Conservation (phyloP, 148 eudicot species). For the Fallopia convolvulus region DNA sequence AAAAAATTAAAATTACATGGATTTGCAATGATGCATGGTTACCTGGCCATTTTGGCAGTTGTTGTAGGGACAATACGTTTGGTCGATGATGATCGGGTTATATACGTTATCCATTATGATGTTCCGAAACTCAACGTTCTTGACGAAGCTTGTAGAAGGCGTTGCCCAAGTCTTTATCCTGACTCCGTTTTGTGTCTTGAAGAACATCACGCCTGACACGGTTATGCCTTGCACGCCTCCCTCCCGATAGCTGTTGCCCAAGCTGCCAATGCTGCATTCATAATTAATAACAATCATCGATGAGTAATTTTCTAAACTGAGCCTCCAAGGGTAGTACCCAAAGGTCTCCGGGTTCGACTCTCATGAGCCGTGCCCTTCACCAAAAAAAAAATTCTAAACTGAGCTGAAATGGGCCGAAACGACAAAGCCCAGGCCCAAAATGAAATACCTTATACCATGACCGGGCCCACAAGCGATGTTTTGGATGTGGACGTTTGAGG, state of each 20-base stretch:
- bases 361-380: no score
- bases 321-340: no score
- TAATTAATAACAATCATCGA: neutral
- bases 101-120: constrained; percentile 31
- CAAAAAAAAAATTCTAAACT: no score
- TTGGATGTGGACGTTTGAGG: neutral
- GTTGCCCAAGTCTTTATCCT: constrained; percentile 49
- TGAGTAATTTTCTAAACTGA: no score
- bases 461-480: constrained; percentile 12
- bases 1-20: no score
- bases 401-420: neutral
- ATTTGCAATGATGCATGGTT: neutral
- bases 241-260: constrained; percentile 30
- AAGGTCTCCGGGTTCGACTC: no score
- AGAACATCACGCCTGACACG: constrained; percentile 22
- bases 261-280: constrained; percentile 37
- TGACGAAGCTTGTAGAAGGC: constrained; percentile 36
- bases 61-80: constrained; percentile 36
- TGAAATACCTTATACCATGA: constrained; percentile 10
- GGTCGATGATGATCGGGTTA: constrained; percentile 46
- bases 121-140: constrained; percentile 28
- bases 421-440: neutral
- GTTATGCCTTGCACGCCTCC: constrained; percentile 40
- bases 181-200: constrained; percentile 32
- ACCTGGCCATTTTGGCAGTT: constrained; percentile 23